A percentile compares a stretch with the other conserved stretches of the same genome.
Conservation (phyloP, 768 basidiomycete species). For the Rhizopogon vesiculosus region DNA sequence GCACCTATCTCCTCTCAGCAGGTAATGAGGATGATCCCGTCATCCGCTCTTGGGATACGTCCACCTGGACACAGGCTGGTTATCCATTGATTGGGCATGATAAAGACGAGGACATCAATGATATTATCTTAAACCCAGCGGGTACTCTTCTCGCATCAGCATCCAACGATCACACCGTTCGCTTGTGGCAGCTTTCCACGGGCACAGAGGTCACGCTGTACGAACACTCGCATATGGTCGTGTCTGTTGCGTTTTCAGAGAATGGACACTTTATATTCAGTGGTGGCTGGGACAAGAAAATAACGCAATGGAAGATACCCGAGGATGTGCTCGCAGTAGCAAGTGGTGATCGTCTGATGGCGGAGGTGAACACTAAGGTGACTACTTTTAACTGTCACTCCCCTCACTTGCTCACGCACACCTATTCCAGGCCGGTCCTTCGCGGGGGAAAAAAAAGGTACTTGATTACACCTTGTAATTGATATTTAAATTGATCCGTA, state of each 20-base stretch:
- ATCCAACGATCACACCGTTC: no score
- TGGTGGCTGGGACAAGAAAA: not conserved
- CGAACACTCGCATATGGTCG: no score
- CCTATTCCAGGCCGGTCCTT: not conserved
- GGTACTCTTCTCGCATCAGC: no score
- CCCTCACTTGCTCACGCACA: not conserved
- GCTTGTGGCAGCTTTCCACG: no score
- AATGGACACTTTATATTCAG: not conserved
- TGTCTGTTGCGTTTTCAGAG: not conserved
- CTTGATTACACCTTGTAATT: not conserved
- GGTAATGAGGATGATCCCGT: no score
- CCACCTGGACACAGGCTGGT: no score
- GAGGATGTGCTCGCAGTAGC: not conserved
- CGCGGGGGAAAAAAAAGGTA: not conserved
- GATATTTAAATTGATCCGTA: not conserved
- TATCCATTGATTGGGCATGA: no score
- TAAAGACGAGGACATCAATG: no score
- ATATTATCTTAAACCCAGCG: no score
- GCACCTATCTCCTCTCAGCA: no score
- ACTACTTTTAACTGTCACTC: not conserved
- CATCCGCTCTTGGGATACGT: no score
- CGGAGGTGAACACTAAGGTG: not conserved
- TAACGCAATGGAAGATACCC: not conserved
- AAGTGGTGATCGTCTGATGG: not conserved
- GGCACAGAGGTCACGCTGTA: no score